phyloP scores from a whole-genome alignment of 441 rosid genomes.

The Bruguiera hainesii region DNA sequence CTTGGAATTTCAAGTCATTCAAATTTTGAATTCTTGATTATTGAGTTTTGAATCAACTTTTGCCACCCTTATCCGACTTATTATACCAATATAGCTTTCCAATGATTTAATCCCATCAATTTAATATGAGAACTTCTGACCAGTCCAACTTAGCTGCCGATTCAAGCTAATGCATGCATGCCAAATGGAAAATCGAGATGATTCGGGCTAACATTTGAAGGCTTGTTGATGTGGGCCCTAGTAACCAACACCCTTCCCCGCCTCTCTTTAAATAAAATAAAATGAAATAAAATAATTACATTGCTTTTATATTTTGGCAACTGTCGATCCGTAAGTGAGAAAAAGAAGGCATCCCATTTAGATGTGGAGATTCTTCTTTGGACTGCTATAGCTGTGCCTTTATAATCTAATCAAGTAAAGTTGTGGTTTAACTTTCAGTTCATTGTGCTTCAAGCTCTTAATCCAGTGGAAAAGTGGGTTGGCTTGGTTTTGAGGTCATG shows the following conservation, averaged over 20 bases:
- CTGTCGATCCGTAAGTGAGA: slow-evolving; percentile 12
- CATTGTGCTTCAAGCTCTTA: slow-evolving; percentile 20
- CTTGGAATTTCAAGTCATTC: no score
- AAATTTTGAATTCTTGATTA: no score
- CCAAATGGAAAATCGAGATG: slow-evolving; percentile 6
- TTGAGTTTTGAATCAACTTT: no score
- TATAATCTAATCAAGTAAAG: slow-evolving; percentile 48
- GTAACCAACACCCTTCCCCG: not conserved
- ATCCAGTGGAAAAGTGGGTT: slow-evolving; percentile 23
- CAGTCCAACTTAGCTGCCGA: not conserved
- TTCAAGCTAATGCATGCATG: slow-evolving; percentile 16
- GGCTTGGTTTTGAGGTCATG: slow-evolving; percentile 50
- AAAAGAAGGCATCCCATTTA: slow-evolving; percentile 17
- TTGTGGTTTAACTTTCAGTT: slow-evolving; percentile 56
- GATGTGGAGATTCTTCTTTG: slow-evolving; percentile 37
- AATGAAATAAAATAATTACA: not conserved
- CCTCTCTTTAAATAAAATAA: slow-evolving; percentile 12
- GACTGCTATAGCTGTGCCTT: slow-evolving; percentile 23
- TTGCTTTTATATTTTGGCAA: slow-evolving; percentile 10
- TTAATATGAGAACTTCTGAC: no score
- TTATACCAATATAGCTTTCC: no score
- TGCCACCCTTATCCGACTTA: no score
- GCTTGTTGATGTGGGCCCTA: not conserved
- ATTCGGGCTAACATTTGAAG: not conserved
- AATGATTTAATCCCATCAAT: no score